phyloP scores from a whole-genome alignment of 2,329 filamentous ascomycete species.

The Apiospora aurea region DNA sequence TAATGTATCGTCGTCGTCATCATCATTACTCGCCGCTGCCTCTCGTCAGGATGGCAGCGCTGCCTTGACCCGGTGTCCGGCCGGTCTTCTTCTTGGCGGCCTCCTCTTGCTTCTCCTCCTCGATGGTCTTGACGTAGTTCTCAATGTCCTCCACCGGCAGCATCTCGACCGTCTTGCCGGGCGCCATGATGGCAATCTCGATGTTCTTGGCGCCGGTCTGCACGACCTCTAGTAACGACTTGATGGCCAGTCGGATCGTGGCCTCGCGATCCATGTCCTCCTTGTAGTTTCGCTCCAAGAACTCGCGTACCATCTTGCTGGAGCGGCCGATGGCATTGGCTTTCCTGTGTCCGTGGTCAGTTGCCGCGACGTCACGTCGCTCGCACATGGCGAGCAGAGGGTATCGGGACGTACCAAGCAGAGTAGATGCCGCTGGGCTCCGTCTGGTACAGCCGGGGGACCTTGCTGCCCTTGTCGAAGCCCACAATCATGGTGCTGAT shows the following conservation, averaged over 20 bases:
- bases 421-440: conserved; percentile 99
- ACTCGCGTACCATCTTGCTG: conserved; percentile 98
- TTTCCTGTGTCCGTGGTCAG: conserved; percentile 70
- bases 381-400: not conserved
- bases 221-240: conserved; percentile 96
- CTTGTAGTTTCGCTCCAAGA: conserved; percentile 98
- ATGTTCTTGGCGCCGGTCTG: conserved; percentile 99
- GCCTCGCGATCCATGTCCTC: conserved; percentile 95
- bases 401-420: conserved; percentile 75
- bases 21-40: conserved; percentile 39
- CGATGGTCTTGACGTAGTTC: conserved; percentile 97
- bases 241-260: conserved; percentile 96
- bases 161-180: conserved; percentile 90
- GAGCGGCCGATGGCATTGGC: conserved; percentile 98
- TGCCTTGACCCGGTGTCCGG: conserved; percentile 72
- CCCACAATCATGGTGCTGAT: conserved; percentile 98
- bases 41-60: conserved; percentile 77
- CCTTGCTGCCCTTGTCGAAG: conserved; percentile 93
- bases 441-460: conserved; percentile 93
- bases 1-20: conserved; percentile 21
- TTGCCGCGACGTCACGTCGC: not conserved
- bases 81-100: conserved; percentile 95
- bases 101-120: conserved; percentile 99
- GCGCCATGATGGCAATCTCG: conserved; percentile 97
- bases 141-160: conserved; percentile 96